A percentile compares a stretch with the other conserved stretches of the same genome.
phyloP scores from a whole-genome alignment of 2,329 filamentous ascomycete genomes.

The Cladosporium velox region DNA sequence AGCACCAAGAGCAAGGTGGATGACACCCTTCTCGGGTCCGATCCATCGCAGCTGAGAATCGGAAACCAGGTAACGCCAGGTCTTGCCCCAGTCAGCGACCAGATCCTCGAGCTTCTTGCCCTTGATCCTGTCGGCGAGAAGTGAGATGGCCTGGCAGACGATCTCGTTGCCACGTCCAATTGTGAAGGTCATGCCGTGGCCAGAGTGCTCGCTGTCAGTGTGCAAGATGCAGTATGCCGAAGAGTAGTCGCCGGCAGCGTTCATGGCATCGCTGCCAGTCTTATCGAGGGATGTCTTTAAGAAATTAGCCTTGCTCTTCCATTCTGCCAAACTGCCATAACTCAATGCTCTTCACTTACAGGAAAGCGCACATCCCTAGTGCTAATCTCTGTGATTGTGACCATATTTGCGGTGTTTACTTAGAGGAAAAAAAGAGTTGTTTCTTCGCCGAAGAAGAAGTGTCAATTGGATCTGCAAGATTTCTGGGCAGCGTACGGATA shows the following conservation, averaged over 20 bases:
- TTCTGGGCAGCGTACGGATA: neutral
- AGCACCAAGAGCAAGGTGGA: conserved; percentile 85
- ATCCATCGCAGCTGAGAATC: conserved; percentile 93
- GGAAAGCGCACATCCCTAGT: conserved; percentile 54
- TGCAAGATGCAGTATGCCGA: conserved; percentile 90
- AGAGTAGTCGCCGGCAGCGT: conserved; percentile 88
- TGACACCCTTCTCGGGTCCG: conserved; percentile 90
- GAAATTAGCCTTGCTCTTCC: neutral
- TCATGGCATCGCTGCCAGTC: conserved; percentile 97
- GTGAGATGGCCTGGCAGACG: conserved; percentile 79
- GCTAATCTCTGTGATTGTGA: conserved; percentile 49
- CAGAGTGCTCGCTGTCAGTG: conserved; percentile 70
- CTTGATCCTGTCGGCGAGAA: conserved; percentile 74
- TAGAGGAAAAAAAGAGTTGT: neutral
- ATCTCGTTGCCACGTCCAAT: conserved; percentile 91
- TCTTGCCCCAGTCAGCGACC: conserved; percentile 78
- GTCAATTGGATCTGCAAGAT: neutral
- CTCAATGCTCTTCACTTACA: conserved; percentile 33
- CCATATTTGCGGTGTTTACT: conserved; percentile 38
- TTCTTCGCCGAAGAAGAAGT: neutral
- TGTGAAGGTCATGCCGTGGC: conserved; percentile 85
- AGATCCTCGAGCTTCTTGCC: conserved; percentile 76
- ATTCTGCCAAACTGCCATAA: conserved; percentile 15
- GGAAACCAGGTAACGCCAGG: conserved; percentile 88
- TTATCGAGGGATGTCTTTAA: conserved; percentile 80